Conservation (phyloP, 805 yeast species). For the Ogataea pignaliae region DNA sequence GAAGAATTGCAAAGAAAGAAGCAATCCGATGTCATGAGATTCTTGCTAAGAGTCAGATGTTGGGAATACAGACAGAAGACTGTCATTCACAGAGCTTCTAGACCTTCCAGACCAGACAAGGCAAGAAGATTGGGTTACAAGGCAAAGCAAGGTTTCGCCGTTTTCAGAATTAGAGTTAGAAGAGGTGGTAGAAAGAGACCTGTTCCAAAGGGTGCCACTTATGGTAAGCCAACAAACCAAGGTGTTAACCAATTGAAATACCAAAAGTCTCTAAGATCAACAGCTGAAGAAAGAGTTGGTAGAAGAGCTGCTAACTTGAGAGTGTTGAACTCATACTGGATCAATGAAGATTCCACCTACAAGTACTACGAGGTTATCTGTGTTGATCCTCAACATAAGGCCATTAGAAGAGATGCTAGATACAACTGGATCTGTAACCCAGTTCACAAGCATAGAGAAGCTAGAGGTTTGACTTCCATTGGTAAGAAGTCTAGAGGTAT, state of each 20-base stretch:
- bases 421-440: slow-evolving; percentile 99
- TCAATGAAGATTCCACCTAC: slow-evolving; percentile 99
- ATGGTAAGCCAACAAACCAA: slow-evolving; percentile 99
- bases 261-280: slow-evolving; percentile 96
- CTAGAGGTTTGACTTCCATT: slow-evolving; percentile 96
- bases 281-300: slow-evolving; percentile 99
- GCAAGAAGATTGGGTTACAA: slow-evolving; percentile 99
- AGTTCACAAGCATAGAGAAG: slow-evolving; percentile 99
- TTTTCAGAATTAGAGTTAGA: slow-evolving; percentile 98
- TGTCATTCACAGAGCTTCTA: slow-evolving; percentile 97
- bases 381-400: slow-evolving; percentile 97
- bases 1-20: slow-evolving; percentile 99
- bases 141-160: slow-evolving; percentile 99
- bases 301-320: slow-evolving; percentile 98
- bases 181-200: slow-evolving; percentile 99
- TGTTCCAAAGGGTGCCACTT: slow-evolving; percentile 99
- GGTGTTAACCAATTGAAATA: slow-evolving; percentile 99
- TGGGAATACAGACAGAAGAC: slow-evolving; percentile 99
- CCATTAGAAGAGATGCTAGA: slow-evolving; percentile 97
- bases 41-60: slow-evolving; percentile 99
- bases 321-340: slow-evolving; percentile 99
- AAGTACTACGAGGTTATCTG: slow-evolving; percentile 98
- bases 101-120: slow-evolving; percentile 99
- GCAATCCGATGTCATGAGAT: slow-evolving; percentile 99
- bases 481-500: slow-evolving; percentile 99